phyloP scores from a whole-genome alignment of 129 eudicot genomes.

The Mikania micrantha region DNA sequence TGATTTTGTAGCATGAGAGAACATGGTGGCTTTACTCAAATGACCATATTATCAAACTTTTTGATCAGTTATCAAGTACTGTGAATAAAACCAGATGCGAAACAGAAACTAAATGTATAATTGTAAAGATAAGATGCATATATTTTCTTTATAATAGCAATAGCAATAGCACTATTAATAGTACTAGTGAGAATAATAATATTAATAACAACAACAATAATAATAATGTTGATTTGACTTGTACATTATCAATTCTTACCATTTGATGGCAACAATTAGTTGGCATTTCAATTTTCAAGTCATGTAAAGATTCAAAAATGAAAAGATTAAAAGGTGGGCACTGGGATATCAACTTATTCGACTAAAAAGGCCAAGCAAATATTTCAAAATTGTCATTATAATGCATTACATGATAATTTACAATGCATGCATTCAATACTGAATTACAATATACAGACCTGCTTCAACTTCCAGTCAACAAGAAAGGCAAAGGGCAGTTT shows the following conservation, averaged over 20 bases:
- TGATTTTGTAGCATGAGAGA: conserved; percentile 58
- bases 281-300: background rate
- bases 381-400: background rate
- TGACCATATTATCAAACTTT: conserved; percentile 19
- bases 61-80: conserved; percentile 20
- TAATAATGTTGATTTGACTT: conserved; percentile 19
- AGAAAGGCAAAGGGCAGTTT: background rate
- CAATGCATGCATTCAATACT: background rate
- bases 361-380: background rate
- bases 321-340: background rate
- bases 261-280: conserved; percentile 17
- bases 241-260: conserved; percentile 10
- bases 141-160: conserved; percentile 3
- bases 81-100: background rate
- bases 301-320: conserved; percentile 18
- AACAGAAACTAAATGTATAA: conserved; percentile 22
- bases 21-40: conserved; percentile 12
- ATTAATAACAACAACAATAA: background rate
- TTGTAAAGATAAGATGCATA: conserved; percentile 52
- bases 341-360: background rate
- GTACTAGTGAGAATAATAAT: too few species aligned
- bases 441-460: background rate
- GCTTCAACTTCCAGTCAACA: background rate
- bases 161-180: too few species aligned
- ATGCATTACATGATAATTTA: background rate